Evolutionary conservation across 2,329 filamentous ascomycete species (phyloP).

Genomic region (Cladosporium sp.): DNA sequence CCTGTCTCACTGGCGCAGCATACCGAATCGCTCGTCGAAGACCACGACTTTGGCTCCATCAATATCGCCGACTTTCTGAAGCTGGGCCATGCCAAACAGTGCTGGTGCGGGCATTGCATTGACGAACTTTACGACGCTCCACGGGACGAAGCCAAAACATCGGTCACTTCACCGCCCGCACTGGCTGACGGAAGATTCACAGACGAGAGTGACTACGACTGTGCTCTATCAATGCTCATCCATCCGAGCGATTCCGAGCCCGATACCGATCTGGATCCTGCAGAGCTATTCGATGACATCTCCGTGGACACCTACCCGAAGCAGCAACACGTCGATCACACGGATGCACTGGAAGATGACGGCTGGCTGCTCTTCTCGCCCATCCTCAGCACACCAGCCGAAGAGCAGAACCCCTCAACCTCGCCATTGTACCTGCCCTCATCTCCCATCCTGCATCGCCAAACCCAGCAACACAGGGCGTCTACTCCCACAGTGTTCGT

Average conservation of each 20-base stretch:
- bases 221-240: neutral
- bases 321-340: neutral
- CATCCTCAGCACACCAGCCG: neutral
- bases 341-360: neutral
- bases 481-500: neutral
- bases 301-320: neutral
- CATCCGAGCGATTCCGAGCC: neutral
- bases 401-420: neutral
- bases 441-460: slow-evolving; percentile 6
- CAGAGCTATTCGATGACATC: neutral
- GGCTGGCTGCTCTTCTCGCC: neutral
- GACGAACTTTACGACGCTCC: neutral
- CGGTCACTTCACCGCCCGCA: neutral
- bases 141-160: neutral
- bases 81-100: slow-evolving; percentile 27
- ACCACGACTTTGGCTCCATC: slow-evolving; percentile 13
- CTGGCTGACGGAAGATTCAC: neutral
- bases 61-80: slow-evolving; percentile 26
- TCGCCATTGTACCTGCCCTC: neutral
- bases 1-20: slow-evolving; percentile 10
- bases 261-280: neutral
- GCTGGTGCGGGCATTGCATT: slow-evolving; percentile 21
- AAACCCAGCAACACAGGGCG: neutral
- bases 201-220: neutral
- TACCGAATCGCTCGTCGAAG: neutral